phyloP scores from a whole-genome alignment of 345 rosid species.

The Eucalyptus dawsonii region DNA sequence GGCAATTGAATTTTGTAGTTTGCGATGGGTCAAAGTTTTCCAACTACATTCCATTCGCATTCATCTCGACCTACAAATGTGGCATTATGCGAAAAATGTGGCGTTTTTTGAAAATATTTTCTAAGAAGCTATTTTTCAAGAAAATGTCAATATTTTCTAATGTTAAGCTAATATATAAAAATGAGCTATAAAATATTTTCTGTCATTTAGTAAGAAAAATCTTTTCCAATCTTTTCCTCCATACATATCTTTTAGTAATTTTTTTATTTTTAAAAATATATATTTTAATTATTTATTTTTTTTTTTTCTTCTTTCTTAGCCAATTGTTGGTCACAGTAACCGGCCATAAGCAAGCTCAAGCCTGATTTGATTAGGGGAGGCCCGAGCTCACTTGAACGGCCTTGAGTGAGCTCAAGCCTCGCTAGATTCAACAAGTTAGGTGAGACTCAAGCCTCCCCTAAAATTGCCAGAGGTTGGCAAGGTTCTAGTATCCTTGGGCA shows the following conservation, averaged over 20 bases:
- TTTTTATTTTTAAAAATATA: too few relatives aligned
- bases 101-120: too few relatives aligned
- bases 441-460: rapidly evolving
- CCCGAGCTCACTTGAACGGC: rapidly evolving
- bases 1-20: neutral
- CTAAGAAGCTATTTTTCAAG: rapidly evolving
- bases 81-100: too few relatives aligned
- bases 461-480: rapidly evolving
- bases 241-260: too few relatives aligned
- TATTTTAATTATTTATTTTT: too few relatives aligned
- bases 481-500: rapidly evolving
- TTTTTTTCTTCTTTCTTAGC: too few relatives aligned
- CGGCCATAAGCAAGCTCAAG: rapidly evolving
- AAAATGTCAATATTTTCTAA: too few relatives aligned
- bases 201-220: too few relatives aligned
- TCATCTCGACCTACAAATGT: neutral
- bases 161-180: rapidly evolving
- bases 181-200: too few relatives aligned
- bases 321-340: too few relatives aligned
- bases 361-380: too few relatives aligned
- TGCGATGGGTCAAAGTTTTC: neutral
- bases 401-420: rapidly evolving
- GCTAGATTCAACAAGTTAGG: rapidly evolving
- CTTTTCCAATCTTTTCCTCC: too few relatives aligned
- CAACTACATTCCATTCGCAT: neutral